These are phyloP conservation scores for Elymus sibiricus DNA, from an alignment of 176 grass and related monocot genomes.

Conservation along the genomic window DNA sequence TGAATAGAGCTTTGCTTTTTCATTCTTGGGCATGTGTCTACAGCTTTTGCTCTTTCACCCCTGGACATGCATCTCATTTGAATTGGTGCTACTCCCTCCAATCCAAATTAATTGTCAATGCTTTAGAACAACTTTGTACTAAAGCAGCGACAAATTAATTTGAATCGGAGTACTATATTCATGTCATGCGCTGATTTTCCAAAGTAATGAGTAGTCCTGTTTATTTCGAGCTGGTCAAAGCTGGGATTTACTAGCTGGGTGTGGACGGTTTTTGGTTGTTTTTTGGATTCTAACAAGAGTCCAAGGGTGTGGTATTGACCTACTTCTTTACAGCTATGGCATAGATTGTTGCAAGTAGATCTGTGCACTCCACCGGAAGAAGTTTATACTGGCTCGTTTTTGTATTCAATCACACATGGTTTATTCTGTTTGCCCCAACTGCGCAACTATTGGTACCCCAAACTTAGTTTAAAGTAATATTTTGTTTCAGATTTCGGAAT, in stretches of 20 bases:
- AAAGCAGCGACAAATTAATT: too few relatives aligned
- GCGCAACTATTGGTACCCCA: slow-evolving; percentile 5
- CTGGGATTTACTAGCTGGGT: neutral
- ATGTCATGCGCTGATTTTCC: neutral
- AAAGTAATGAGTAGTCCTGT: neutral
- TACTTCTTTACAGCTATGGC: neutral
- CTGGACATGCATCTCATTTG: slow-evolving; percentile 9
- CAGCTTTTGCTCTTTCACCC: slow-evolving; percentile 2
- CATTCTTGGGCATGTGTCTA: slow-evolving; percentile 6
- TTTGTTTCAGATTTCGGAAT: slow-evolving; percentile 74
- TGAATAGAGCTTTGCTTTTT: slow-evolving; percentile 1
- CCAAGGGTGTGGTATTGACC: neutral
- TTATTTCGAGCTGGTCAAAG: neutral
- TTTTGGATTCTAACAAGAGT: neutral
- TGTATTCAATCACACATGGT: neutral
- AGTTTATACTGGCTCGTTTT: neutral
- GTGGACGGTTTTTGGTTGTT: neutral
- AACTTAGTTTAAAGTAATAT: slow-evolving; percentile 15
- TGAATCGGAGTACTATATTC: neutral
- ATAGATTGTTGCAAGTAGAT: neutral
- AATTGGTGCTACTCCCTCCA: neutral
- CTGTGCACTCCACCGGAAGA: neutral
- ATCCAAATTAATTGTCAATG: too few relatives aligned
- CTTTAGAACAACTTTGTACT: too few relatives aligned
- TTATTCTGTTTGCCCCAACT: neutral